A percentile compares a stretch with the other conserved stretches of the same genome.
Conservation (phyloP, 129 eudicot genomes). For the Flaveria robusta region DNA sequence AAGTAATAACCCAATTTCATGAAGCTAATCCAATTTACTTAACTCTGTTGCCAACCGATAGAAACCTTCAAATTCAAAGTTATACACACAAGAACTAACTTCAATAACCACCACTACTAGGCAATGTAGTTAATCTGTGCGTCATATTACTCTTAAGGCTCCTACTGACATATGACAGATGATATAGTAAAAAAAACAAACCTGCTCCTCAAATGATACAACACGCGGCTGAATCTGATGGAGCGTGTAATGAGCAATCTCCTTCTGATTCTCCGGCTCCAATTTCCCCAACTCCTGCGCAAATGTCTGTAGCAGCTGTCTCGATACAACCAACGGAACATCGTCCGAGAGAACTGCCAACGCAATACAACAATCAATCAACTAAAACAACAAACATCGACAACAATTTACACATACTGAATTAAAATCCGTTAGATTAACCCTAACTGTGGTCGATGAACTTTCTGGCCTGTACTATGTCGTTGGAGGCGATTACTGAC, state of each 20-base stretch:
- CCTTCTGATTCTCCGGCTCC: constrained; percentile 88
- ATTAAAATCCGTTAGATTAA: neutral
- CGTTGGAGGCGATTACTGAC: constrained; percentile 74
- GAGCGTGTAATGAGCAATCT: constrained; percentile 86
- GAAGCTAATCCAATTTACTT: neutral
- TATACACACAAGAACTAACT: constrained; percentile 14
- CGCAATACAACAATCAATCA: neutral
- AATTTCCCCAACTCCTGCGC: constrained; percentile 81
- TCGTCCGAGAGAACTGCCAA: constrained; percentile 81
- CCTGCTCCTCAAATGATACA: constrained; percentile 97
- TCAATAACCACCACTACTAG: neutral
- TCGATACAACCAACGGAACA: constrained; percentile 87
- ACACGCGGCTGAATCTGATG: constrained; percentile 96
- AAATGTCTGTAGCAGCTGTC: constrained; percentile 89
- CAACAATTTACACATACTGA: neutral
- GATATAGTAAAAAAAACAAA: constrained; percentile 17
- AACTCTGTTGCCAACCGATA: neutral
- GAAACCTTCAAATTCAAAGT: constrained; percentile 7
- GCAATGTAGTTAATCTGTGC: too few relatives aligned
- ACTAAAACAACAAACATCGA: neutral
- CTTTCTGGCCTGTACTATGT: constrained; percentile 60
- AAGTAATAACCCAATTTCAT: neutral
- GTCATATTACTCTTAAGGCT: too few relatives aligned
- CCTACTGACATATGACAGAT: neutral
- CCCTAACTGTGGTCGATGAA: constrained; percentile 80